phyloP scores from a whole-genome alignment of 305 asterid species.

The Rubia peregrina region DNA sequence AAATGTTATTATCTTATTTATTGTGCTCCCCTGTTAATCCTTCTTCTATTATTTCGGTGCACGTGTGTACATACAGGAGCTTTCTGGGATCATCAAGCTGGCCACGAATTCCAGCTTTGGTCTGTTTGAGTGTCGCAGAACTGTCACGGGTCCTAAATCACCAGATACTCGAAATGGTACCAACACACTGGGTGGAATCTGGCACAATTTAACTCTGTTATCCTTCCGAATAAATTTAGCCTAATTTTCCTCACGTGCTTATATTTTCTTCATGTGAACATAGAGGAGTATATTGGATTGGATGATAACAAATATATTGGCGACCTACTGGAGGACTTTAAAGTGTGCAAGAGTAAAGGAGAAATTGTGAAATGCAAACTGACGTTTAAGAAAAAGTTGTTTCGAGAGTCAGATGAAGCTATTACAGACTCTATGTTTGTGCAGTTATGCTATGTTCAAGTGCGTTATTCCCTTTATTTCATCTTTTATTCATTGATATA shows the following conservation, averaged over 20 bases:
- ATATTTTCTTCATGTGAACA: slow-evolving; percentile 19
- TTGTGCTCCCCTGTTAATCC: slow-evolving; percentile 1
- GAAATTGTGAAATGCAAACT: slow-evolving; percentile 89
- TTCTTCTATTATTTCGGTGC: slow-evolving; percentile 10
- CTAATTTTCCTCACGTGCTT: not conserved
- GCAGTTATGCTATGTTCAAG: slow-evolving; percentile 94
- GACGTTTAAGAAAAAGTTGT: slow-evolving; percentile 81
- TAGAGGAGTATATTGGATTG: slow-evolving; percentile 84
- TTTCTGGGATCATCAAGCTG: slow-evolving; percentile 87
- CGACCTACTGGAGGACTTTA: slow-evolving; percentile 89
- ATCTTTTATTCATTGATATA: slow-evolving; percentile 2
- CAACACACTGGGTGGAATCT: no score
- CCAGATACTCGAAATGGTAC: slow-evolving; percentile 87
- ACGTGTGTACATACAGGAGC: slow-evolving; percentile 56
- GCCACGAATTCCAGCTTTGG: slow-evolving; percentile 83
- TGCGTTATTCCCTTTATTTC: slow-evolving; percentile 24
- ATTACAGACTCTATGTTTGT: slow-evolving; percentile 84
- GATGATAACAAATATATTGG: slow-evolving; percentile 95
- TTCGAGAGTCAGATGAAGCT: slow-evolving; percentile 96
- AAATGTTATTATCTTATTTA: not conserved
- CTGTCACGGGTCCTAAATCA: slow-evolving; percentile 78
- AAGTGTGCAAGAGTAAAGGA: slow-evolving; percentile 86
- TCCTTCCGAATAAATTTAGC: slow-evolving; percentile 4
- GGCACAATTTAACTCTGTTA: no score
- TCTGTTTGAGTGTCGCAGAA: slow-evolving; percentile 88